Evolutionary conservation across 2,329 filamentous ascomycete species (phyloP).

Genomic region (Sporothrix curviconia): DNA sequence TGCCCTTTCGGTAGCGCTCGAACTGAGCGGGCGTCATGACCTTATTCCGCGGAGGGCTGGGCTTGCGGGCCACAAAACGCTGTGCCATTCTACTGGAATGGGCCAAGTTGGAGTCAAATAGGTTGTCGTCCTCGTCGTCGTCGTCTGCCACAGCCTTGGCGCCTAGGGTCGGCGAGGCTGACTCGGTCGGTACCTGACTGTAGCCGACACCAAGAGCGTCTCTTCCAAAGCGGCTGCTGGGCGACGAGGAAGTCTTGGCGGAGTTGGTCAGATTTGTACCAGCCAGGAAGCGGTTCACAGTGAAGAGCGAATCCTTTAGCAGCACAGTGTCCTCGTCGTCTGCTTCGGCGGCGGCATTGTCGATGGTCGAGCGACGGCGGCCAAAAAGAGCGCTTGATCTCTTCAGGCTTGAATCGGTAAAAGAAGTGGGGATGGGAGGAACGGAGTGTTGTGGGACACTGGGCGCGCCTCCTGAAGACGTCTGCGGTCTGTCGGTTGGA

Average conservation of each 20-base stretch:
- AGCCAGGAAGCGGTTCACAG: constrained; percentile 40
- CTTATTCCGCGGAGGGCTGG: constrained; percentile 53
- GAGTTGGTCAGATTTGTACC: constrained; percentile 11
- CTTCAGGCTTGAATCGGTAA: constrained; percentile 28
- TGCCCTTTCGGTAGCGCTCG: constrained; percentile 70
- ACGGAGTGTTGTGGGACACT: not conserved
- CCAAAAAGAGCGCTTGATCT: constrained; percentile 26
- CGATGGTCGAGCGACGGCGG: constrained; percentile 24
- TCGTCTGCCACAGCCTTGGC: constrained; percentile 42
- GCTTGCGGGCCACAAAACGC: constrained; percentile 30
- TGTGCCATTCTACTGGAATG: constrained; percentile 33
- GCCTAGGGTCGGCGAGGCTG: constrained; percentile 27
- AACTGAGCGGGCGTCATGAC: constrained; percentile 89
- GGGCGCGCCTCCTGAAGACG: constrained; percentile 21
- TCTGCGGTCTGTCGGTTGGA: constrained; percentile 24
- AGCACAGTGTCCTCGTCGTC: constrained; percentile 50
- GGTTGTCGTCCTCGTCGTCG: constrained; percentile 48
- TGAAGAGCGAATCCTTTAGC: constrained; percentile 45
- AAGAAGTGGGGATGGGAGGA: constrained; percentile 23
- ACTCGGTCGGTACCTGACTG: constrained; percentile 27
- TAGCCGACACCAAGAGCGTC: constrained; percentile 27
- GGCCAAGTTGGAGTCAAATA: constrained; percentile 45
- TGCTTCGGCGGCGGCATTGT: constrained; percentile 21
- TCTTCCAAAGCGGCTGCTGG: constrained; percentile 29
- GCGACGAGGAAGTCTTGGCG: not conserved